phyloP scores from a whole-genome alignment of 768 basidiomycete species.

The Auricularia sp. region DNA sequence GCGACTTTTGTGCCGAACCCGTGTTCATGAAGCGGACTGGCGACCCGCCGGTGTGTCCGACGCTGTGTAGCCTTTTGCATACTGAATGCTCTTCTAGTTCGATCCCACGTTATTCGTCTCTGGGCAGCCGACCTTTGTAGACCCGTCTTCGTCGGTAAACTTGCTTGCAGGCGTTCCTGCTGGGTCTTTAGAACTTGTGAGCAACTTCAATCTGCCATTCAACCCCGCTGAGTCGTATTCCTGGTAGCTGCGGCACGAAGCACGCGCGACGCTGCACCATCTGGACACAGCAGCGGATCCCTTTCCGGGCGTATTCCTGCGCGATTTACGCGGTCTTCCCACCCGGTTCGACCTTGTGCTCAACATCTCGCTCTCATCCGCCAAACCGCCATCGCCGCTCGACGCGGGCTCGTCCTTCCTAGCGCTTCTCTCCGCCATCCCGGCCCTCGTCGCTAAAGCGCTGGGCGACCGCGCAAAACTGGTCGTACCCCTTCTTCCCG shows the following conservation, averaged over 20 bases:
- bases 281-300: slow-evolving; percentile 52
- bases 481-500: slow-evolving; percentile 39
- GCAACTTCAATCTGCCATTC: slow-evolving; percentile 7
- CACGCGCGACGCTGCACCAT: slow-evolving; percentile 54
- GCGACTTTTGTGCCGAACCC: slow-evolving; percentile 48
- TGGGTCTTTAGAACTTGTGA: slow-evolving; percentile 69
- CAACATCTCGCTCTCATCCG: slow-evolving; percentile 15
- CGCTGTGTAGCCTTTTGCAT: background rate
- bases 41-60: slow-evolving; percentile 37
- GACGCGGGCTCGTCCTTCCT: slow-evolving; percentile 44
- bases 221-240: background rate
- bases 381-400: background rate
- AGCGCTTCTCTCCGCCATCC: slow-evolving; percentile 34
- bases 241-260: slow-evolving; percentile 65
- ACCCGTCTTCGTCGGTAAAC: slow-evolving; percentile 68
- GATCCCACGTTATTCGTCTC: slow-evolving; percentile 45
- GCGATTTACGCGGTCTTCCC: slow-evolving; percentile 51
- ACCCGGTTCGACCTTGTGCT: slow-evolving; percentile 68
- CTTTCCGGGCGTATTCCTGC: slow-evolving; percentile 64
- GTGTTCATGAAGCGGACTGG: slow-evolving; percentile 46
- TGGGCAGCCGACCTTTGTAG: slow-evolving; percentile 52
- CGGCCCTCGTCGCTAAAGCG: slow-evolving; percentile 41
- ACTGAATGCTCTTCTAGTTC: slow-evolving; percentile 32
- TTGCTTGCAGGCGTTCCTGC: slow-evolving; percentile 64
- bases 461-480: slow-evolving; percentile 65